Evolutionary conservation across 2,329 filamentous ascomycete genomes (phyloP), one percentile per base, ranked within the genome.

Genomic region (Knufia petricola): DNA sequence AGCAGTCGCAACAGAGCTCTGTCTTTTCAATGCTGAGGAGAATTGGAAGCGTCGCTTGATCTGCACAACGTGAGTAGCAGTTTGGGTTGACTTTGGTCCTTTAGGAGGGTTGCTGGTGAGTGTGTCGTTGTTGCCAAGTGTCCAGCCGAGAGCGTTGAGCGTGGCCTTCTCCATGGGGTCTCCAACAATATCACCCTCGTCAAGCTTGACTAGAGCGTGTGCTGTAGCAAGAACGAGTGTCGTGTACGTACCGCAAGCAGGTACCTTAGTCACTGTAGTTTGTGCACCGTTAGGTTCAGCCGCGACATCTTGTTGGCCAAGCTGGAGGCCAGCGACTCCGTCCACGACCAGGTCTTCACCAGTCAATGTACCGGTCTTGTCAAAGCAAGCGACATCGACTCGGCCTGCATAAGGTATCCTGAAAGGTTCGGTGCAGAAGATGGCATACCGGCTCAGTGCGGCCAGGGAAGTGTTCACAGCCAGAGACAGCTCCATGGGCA

Each of bases 101-200:
- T 64, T 64, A 2, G 68, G 63, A 9, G 72, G 66, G 63, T 85
- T 88, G 65, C 81, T 84, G 23, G 80, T 80, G 13, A 98, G 77
- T 26, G 78, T 82, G 61, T 98, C 90, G 57, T 95, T 92, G 61
- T 81, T 84, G 41, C 89, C 89, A n/a, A 98, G 76, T 49, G 77
- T 82, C 92, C 92, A 98, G 47, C 90, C 89, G 9, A 98, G 81
- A 49, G 90, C 88, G 42, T 77, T 73, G 23, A 98, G 73, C 1
- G 92, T 96, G 38, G 92, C 92, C 69, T 96, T 96, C 64, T 98
- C 92, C 92, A 98, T 98, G 1, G 92, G 92, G 62, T 98, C 92
- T 60, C 92, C 92, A 38, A 98, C 92, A 58, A 96, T 84, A 10
- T 98, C 92, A 17, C 92, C 92, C 64, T 98, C 92, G 57, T 98